Conservation (phyloP, 495 filamentous ascomycete species). For the Podospora pseudoanserina region DNA sequence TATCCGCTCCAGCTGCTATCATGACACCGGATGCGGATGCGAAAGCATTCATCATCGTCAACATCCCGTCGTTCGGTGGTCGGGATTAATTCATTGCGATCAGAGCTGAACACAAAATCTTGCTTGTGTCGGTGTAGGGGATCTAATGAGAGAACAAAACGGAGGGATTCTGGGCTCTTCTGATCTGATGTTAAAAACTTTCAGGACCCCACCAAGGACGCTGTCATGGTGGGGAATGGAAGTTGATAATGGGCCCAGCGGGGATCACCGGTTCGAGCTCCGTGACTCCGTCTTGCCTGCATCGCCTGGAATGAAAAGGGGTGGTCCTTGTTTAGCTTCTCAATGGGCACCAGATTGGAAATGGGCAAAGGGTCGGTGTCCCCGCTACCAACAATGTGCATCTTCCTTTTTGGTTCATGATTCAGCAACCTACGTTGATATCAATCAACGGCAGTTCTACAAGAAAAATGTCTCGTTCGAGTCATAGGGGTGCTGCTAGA, state of each 20-base stretch:
- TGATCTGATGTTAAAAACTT: constrained; percentile 7
- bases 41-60: background rate
- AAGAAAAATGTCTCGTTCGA: background rate
- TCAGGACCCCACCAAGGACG: constrained; percentile 7
- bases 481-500: background rate
- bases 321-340: background rate
- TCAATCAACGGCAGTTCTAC: background rate
- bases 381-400: background rate
- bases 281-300: background rate
- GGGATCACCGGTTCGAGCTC: constrained; percentile 8
- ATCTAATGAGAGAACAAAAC: background rate
- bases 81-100: background rate
- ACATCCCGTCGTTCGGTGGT: background rate
- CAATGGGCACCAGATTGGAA: background rate
- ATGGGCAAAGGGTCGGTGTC: background rate
- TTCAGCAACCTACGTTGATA: background rate
- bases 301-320: background rate
- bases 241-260: constrained; percentile 1
- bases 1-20: background rate
- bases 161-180: constrained; percentile 1
- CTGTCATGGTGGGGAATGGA: constrained; percentile 8
- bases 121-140: too few species aligned
- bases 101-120: background rate
- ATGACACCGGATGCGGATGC: background rate
- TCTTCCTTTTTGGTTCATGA: background rate